Base-by-base conservation (phyloP, 768 basidiomycete species). In the Trametes sanguinea region DNA sequence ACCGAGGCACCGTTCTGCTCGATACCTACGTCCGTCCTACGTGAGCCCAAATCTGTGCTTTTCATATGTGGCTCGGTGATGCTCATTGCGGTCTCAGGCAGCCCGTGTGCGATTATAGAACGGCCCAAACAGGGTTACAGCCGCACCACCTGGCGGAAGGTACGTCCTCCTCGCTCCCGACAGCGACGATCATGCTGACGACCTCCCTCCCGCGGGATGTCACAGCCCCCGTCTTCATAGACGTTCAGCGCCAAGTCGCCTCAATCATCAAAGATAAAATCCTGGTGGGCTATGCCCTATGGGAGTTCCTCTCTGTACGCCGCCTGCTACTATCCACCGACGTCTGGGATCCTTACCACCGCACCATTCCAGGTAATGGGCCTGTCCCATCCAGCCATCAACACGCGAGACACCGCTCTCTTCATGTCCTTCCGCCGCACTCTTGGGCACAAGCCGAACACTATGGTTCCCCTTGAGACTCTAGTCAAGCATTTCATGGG, bases 11-110 rank as follows among this genome's bases (percentile, higher is more conserved):
- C 32, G 65, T 76, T 8, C 56, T 85, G 27, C 69, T 81, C 50
- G 83, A 85, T 66, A 81, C 80, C 40, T 80, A 75, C 68, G 83
- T 86, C 50, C 79, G 74, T 17, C 84, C 84, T 47, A 83, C 81
- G 83, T 85, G 65, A 70, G 80, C 73, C 27, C 10, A 17, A 32
- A 43, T 56, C 40, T 40, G 35, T 11, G 54, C 27, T 35, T 40
- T 57, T 22, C 59, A 4, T 50, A 44, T n/a, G 57, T 16, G 40
- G 16, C 17, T 27, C 54, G 5, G 54, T 54, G 43, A 46, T 51
- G 5, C 42, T 54, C 52, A 17, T 43, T 14, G n/a, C 42, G 14
- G 51, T 43, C 40, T n/a, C 61, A 85, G 84, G 5, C 80, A 82
- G 60, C 70, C 70, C 10, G 76, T 85, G 47, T 75, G 76, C 42